Percentiles rank a stretch among this genome's conserved stretches.
Conservation (phyloP, 2,329 filamentous ascomycete species). For the Microascus cirrosus region DNA sequence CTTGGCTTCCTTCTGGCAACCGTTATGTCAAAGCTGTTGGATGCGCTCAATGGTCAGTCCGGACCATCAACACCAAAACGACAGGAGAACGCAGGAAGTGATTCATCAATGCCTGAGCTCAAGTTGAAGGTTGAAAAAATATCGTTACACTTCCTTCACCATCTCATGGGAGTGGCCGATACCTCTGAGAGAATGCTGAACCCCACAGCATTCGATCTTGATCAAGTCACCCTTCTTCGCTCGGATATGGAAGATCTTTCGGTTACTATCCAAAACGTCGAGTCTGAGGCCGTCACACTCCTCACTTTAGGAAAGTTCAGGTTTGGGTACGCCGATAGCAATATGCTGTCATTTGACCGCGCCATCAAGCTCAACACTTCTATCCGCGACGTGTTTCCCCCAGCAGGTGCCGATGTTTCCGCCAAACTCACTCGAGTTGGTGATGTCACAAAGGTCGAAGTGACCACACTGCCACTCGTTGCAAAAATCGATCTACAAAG, state of each 20-base stretch:
- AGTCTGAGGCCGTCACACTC: not conserved
- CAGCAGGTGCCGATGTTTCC: constrained; percentile 45
- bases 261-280: not conserved
- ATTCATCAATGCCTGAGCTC: constrained; percentile 21
- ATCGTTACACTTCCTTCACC: constrained; percentile 44
- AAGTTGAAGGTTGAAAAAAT: constrained; percentile 36
- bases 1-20: constrained; percentile 43
- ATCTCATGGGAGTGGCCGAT: constrained; percentile 39
- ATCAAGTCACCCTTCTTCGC: constrained; percentile 40
- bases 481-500: constrained; percentile 67
- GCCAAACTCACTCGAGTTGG: constrained; percentile 36
- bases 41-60: constrained; percentile 24
- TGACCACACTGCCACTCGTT: constrained; percentile 68
- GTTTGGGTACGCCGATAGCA: constrained; percentile 51
- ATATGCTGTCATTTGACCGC: constrained; percentile 53
- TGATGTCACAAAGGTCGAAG: constrained; percentile 40
- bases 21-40: constrained; percentile 36
- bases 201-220: constrained; percentile 25
- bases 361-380: constrained; percentile 47
- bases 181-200: constrained; percentile 33
- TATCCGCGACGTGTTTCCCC: constrained; percentile 45
- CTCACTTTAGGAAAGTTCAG: constrained; percentile 26
- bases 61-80: constrained; percentile 4
- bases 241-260: constrained; percentile 28
- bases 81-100: constrained; percentile 1